A percentile compares a stretch with the other conserved stretches of the same genome.
Evolutionary conservation across 176 grass and related monocot genomes (phyloP).

Genomic region (Phoenix roebelenii): DNA sequence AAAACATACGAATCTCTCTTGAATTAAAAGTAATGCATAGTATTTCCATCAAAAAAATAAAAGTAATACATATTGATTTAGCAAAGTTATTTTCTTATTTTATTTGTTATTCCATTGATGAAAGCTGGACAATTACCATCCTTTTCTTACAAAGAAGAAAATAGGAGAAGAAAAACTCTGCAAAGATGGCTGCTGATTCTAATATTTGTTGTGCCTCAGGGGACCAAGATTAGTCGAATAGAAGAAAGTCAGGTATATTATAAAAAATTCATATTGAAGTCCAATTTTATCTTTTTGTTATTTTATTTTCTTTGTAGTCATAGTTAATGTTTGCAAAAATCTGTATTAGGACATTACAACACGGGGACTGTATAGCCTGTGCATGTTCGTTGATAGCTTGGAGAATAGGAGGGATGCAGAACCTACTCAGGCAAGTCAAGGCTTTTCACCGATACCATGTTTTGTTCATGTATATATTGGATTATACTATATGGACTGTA

Average conservation of each 20-base stretch:
- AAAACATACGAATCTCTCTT: too few relatives aligned
- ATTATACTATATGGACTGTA: too few relatives aligned
- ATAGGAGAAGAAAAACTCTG: too few relatives aligned
- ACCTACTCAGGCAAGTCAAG: conserved; percentile 39
- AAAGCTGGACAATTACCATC: too few relatives aligned
- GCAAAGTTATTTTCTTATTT: too few relatives aligned
- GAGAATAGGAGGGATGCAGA: conserved; percentile 49
- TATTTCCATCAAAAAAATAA: too few relatives aligned
- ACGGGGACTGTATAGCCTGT: conserved; percentile 69
- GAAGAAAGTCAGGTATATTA: conserved; percentile 63
- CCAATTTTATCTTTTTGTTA: background rate
- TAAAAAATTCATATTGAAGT: conserved; percentile 1
- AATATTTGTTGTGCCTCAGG: conserved; percentile 43
- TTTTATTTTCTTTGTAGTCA: conserved; percentile 8
- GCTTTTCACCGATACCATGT: background rate
- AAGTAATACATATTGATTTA: too few relatives aligned
- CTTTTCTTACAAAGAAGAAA: too few relatives aligned
- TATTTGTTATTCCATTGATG: too few relatives aligned
- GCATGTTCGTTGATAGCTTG: conserved; percentile 62
- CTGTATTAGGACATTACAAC: conserved; percentile 58
- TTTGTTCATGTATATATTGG: background rate
- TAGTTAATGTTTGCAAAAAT: conserved; percentile 15
- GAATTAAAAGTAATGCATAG: too few relatives aligned
- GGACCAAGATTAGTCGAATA: conserved; percentile 64
- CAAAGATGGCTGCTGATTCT: conserved; percentile 16